A percentile compares a stretch with the other conserved stretches of the same genome.
Conservation (phyloP, 495 filamentous ascomycete species). For the Penicillium angulare region DNA sequence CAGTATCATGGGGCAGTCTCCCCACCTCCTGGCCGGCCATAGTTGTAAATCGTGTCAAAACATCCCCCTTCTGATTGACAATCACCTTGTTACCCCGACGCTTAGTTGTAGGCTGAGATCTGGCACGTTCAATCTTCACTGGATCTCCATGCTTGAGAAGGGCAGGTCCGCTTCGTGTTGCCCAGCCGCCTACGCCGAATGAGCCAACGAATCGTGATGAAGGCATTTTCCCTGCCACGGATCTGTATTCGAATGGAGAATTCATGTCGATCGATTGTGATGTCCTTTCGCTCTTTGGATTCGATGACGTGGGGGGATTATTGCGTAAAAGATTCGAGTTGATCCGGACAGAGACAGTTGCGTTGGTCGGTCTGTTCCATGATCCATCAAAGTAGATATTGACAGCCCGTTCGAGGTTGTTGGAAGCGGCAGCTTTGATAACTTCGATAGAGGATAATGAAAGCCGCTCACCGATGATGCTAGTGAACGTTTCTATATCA, state of each 20-base stretch:
- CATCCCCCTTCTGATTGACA: constrained; percentile 63
- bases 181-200: constrained; percentile 89
- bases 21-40: constrained; percentile 77
- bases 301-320: not conserved
- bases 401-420: constrained; percentile 65
- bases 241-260: constrained; percentile 3
- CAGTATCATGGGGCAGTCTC: constrained; percentile 81
- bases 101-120: constrained; percentile 60
- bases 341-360: constrained; percentile 1
- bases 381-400: constrained; percentile 94
- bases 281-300: not conserved
- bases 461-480: constrained; percentile 68
- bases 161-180: constrained; percentile 76
- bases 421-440: constrained; percentile 58
- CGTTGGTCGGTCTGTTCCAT: constrained; percentile 59
- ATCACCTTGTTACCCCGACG: constrained; percentile 49
- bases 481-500: constrained; percentile 65
- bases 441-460: constrained; percentile 45
- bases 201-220: constrained; percentile 78
- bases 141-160: constrained; percentile 73
- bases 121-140: constrained; percentile 84
- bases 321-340: constrained; percentile 5
- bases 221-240: constrained; percentile 48
- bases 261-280: not conserved
- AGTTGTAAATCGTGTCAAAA: constrained; percentile 93